Evolutionary conservation across 768 basidiomycete genomes (phyloP), one percentile per base, ranked within the genome.

Genomic region (Pisolithus orientalis): DNA sequence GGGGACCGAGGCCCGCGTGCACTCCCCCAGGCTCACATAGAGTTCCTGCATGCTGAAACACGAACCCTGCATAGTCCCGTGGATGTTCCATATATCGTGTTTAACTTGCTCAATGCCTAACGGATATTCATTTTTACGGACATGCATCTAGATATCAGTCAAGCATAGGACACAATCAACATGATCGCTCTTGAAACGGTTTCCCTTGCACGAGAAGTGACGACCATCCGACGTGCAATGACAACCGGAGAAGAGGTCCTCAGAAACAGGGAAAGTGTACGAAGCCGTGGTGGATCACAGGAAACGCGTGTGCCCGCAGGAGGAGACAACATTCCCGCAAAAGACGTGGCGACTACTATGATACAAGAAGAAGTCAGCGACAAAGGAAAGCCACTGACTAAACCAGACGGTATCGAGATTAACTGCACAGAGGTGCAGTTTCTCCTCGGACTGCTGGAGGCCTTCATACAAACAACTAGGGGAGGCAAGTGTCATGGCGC

Each of bases 161-260:
- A 71, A 28, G 65, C 70, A 1, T 91, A 87, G 87, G 56, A 63
- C 37, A 61, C 62, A 10, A 68, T 91, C 49, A 82, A 86, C 51
- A 77, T 73, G 53, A 57, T 91, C 46, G 85, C 84, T 10, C 91
- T 92, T 62, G 90, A 92, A 72, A 91, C 88, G 0, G 70, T 91
- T 4, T 87, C 90, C 0, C 70, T 90, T 3, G 61, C 75, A 7
- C 69, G 82, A 34, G 90, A 92, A 64, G 73, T 86, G 4, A 64
- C 63, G 21, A 86, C 85, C 13, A 83, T 91, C 55, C 71, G 86
- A 46, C 68, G 67, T 10, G 87, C 87, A 3, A 76, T 93, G 58
- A 61, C 59, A 2, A 44, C 47, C 5, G 68, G 87, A 11, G 50
- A 64, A 2, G 50, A 53, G 2, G 46, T 55, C 11, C 54, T 71